A percentile compares a stretch with the other conserved stretches of the same genome.
Evolutionary conservation across 306 rosid genomes (phyloP).

Genomic region (Citrullus amarus): DNA sequence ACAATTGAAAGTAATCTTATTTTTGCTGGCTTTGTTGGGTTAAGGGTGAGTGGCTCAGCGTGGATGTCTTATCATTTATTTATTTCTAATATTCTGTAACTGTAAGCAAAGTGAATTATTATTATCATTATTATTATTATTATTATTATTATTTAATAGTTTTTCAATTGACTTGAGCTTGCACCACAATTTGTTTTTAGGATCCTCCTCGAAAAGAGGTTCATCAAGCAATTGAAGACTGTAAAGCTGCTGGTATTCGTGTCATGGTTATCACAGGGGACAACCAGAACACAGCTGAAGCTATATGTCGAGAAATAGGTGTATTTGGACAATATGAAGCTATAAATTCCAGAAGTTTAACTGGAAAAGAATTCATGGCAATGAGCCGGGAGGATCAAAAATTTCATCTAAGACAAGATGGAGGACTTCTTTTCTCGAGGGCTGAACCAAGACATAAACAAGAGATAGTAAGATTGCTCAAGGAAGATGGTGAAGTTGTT

Average conservation of each 20-base stretch:
- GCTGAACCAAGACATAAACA: slow-evolving; percentile 96
- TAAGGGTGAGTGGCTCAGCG: slow-evolving; percentile 54
- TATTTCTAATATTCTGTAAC: not conserved
- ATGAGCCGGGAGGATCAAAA: slow-evolving; percentile 43
- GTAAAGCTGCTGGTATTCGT: slow-evolving; percentile 91
- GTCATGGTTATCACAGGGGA: slow-evolving; percentile 94
- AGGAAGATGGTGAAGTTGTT: slow-evolving; percentile 37
- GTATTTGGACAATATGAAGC: slow-evolving; percentile 59
- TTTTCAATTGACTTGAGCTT: slow-evolving; percentile 11
- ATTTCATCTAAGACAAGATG: slow-evolving; percentile 42
- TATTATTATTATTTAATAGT: not conserved
- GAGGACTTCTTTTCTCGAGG: slow-evolving; percentile 90
- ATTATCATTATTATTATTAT: too few species aligned
- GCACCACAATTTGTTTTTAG: slow-evolving; percentile 25
- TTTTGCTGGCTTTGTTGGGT: slow-evolving; percentile 80
- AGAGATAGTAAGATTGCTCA: slow-evolving; percentile 83
- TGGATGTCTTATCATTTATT: slow-evolving; percentile 1
- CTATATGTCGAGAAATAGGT: slow-evolving; percentile 85
- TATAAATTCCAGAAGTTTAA: slow-evolving; percentile 51
- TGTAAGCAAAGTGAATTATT: not conserved
- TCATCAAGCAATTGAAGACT: slow-evolving; percentile 70
- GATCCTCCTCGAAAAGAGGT: slow-evolving; percentile 96
- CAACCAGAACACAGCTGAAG: slow-evolving; percentile 89
- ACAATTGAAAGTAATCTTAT: slow-evolving; percentile 66
- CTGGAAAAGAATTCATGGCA: slow-evolving; percentile 71